Percentiles rank a stretch among this genome's conserved stretches.
Conservation (phyloP, 306 rosid genomes). For the Delonix regia region DNA sequence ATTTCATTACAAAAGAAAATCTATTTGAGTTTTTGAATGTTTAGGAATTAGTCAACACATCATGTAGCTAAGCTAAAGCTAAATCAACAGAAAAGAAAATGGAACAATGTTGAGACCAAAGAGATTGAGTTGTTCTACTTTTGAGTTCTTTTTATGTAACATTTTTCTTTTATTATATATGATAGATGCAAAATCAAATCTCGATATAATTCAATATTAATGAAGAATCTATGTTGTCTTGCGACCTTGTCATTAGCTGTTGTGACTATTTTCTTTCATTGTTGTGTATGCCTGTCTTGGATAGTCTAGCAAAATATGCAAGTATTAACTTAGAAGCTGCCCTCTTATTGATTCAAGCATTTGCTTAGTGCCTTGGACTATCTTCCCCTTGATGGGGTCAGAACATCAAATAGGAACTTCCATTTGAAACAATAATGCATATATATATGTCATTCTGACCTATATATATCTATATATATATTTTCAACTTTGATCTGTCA, state of each 20-base stretch:
- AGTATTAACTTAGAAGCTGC: constrained; percentile 1
- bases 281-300: constrained; percentile 19
- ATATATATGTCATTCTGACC: background rate
- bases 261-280: constrained; percentile 5
- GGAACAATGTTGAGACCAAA: too few relatives aligned
- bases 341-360: background rate
- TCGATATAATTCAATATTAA: too few relatives aligned
- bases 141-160: too few relatives aligned
- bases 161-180: too few relatives aligned
- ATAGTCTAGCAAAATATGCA: constrained; percentile 20
- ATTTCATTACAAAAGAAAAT: too few relatives aligned
- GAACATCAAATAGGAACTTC: background rate
- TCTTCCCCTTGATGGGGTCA: background rate
- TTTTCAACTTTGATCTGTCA: background rate
- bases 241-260: background rate
- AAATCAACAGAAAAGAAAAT: too few relatives aligned
- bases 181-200: too few relatives aligned
- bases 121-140: too few relatives aligned
- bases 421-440: constrained; percentile 2
- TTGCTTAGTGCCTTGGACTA: constrained; percentile 6
- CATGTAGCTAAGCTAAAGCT: too few relatives aligned
- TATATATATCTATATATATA: background rate
- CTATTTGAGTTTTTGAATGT: too few relatives aligned
- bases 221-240: constrained; percentile 13
- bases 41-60: too few relatives aligned